These are phyloP conservation scores for Calonectria ilicicola DNA, from an alignment of 2,329 filamentous ascomycete species.

Conservation along the genomic window DNA sequence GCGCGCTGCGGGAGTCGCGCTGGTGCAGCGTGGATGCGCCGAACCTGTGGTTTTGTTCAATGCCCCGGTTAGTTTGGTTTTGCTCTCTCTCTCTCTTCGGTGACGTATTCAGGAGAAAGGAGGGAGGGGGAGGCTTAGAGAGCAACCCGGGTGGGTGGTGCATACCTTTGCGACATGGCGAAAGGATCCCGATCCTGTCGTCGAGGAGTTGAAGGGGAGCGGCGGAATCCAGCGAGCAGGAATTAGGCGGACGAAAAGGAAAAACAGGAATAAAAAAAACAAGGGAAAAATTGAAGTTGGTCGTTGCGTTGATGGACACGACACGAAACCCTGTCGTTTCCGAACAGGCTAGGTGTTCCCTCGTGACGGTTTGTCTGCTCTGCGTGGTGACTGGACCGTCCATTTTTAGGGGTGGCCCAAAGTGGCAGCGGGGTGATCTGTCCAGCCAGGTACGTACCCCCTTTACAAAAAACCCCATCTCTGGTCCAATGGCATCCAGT, in stretches of 20 bases:
- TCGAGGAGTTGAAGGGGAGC: neutral
- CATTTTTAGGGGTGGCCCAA: neutral
- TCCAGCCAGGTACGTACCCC: neutral
- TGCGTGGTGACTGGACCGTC: slow-evolving; percentile 8
- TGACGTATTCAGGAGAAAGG: slow-evolving; percentile 9
- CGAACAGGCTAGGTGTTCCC: slow-evolving; percentile 17
- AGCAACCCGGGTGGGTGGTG: neutral
- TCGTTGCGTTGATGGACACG: slow-evolving; percentile 12
- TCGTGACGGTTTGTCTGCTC: slow-evolving; percentile 9
- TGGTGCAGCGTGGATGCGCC: slow-evolving; percentile 77
- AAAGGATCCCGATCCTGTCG: slow-evolving; percentile 12
- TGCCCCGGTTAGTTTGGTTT: neutral
- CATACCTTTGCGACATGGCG: slow-evolving; percentile 53
- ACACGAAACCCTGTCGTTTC: slow-evolving; percentile 17
- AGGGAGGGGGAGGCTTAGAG: neutral
- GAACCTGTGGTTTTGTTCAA: slow-evolving; percentile 64
- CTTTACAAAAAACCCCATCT: neutral
- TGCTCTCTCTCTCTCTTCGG: neutral
- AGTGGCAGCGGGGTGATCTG: neutral
- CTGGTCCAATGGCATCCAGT: neutral
- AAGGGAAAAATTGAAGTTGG: slow-evolving; percentile 7
- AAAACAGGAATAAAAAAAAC: neutral
- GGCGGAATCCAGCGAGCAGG: neutral
- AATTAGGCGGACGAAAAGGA: neutral
- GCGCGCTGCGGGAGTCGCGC: slow-evolving; percentile 77